Base-by-base conservation (phyloP, 2,329 filamentous ascomycete species). In the Arthrobotrys pseudoclavata region DNA sequence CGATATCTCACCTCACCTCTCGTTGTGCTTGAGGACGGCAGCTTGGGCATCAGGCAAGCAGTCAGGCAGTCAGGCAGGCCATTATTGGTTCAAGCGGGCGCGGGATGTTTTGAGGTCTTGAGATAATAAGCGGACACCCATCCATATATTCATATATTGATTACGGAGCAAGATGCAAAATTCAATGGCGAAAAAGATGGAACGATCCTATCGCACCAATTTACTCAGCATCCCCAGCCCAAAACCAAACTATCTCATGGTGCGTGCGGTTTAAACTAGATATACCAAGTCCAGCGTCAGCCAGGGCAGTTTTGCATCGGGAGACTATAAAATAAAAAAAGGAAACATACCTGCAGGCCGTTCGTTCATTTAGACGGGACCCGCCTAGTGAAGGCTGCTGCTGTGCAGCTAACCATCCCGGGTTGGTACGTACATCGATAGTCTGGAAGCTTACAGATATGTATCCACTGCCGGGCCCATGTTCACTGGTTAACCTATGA, bases 401-500 rank as follows among this genome's bases (percentile, higher is more conserved):
- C 50, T 50, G 60, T 55, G 60, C 63, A 69, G 72, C 72, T 76
- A 69, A 69, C 64, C 72, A 63, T 70, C 64, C 72, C 63, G 66
- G 70, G 63, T 60, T 64, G 64, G 71, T 69, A 53, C 29, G 63
- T 26, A 55, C n/a, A 22, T 50, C 45, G 50, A 55, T 69, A 69
- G 60, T 76, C 63, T 69, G 47, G 64, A 69, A 69, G 66, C 66
- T 69, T 69, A 69, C 66, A 62, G 34, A 64, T 62, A 55, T 62
- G 60, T 71, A 26, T 52, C 69, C 60, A 72, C 61, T 61, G 37
- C 52, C 64, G 50, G 47, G 37, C 31, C 55, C 55, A 60, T 60
- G 55, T 42, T n/a, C 55, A 42, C 55, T 22, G 12, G 55, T 42
- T 42, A 60, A 60, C 55, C 55, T 60, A 40, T 60, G 34, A 57